Base-by-base conservation (phyloP, 2,329 filamentous ascomycete genomes). In the Cladosporium sp. region DNA sequence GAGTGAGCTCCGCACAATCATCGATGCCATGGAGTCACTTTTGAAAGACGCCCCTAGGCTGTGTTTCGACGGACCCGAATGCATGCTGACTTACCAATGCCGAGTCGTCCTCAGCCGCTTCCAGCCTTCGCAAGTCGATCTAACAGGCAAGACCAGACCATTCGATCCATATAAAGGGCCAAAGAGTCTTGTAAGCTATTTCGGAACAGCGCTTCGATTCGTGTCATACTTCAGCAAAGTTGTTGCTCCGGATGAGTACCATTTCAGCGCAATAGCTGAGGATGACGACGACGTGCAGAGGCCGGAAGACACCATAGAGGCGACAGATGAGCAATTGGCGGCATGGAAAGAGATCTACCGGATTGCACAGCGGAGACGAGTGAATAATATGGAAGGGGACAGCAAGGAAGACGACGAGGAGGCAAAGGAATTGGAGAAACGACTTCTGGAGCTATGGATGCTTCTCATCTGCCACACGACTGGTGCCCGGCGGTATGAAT, bases 11-110 rank as follows among this genome's bases (percentile, higher is more conserved):
- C 17, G 15, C 3, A 15, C 9, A 2, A 54, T 62, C 17, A 5
- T 60, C 19, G 42, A 60, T 12, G 42, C 45, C 1, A 57, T 54
- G 38, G 22, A 60, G 14, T 17, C 19, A 1, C 9, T 62, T 0
- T 22, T 62, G 30, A 38, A 36, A 15, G 42, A 60, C 2, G 58
- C 60, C 5, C 42, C 60, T 19, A 15, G 58, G 20, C 40, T 28
- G 19, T 62, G 60, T 37, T 62, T 62, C 28, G 60, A 62, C 17
- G 58, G 60, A 15, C 34, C 58, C 2, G 49, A 62, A 0, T 60
- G 58, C 30, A 58, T 60, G 60, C 47, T 62, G 22, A 62, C 58
- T 1, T 62, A 42, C 25, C 58, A 20, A 30, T 55, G 49, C 34
- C 60, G 54, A n/a, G 52, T 62, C 28, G 49, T 55, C 28, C 60